Evolutionary conservation across 805 yeast species (phyloP).

Genomic region (Brettanomyces bruxellensis): DNA sequence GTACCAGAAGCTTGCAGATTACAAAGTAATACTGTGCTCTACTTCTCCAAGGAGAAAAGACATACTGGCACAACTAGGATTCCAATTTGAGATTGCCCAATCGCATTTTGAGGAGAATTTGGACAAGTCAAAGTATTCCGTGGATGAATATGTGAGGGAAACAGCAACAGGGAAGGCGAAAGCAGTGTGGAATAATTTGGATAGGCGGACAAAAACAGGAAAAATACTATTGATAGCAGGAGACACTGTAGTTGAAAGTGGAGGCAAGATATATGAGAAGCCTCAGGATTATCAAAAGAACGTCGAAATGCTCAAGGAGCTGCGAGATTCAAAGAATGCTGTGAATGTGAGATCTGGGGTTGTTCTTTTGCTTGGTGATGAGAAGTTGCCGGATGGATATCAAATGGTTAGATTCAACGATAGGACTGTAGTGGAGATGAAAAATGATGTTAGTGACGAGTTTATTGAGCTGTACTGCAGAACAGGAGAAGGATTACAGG

Average conservation of each 20-base stretch:
- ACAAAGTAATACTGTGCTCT: conserved; percentile 60
- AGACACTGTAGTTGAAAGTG: conserved; percentile 66
- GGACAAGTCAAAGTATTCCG: conserved; percentile 38
- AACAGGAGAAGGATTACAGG: conserved; percentile 65
- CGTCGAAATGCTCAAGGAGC: conserved; percentile 36
- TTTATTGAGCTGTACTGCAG: conserved; percentile 54
- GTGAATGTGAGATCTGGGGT: conserved; percentile 49
- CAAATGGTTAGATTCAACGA: conserved; percentile 15
- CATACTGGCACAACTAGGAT: conserved; percentile 54
- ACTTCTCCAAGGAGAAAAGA: conserved; percentile 75
- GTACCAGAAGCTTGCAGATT: conserved; percentile 15
- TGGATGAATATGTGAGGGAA: conserved; percentile 48
- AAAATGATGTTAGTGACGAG: conserved; percentile 37
- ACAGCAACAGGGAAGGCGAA: conserved; percentile 65
- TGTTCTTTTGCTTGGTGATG: conserved; percentile 27
- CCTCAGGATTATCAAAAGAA: conserved; percentile 53
- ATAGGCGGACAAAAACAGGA: conserved; percentile 5
- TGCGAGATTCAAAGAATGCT: conserved; percentile 35
- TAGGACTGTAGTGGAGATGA: conserved; percentile 28
- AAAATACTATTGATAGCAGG: conserved; percentile 43
- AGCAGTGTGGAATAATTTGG: conserved; percentile 44
- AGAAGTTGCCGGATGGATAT: conserved; percentile 8
- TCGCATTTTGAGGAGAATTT: conserved; percentile 76
- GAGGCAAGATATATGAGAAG: conserved; percentile 65
- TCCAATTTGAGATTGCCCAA: conserved; percentile 38